Evolutionary conservation across 495 filamentous ascomycete genomes (phyloP), one percentile per base, ranked within the genome.

Genomic region (Aspergillus cavernicola): DNA sequence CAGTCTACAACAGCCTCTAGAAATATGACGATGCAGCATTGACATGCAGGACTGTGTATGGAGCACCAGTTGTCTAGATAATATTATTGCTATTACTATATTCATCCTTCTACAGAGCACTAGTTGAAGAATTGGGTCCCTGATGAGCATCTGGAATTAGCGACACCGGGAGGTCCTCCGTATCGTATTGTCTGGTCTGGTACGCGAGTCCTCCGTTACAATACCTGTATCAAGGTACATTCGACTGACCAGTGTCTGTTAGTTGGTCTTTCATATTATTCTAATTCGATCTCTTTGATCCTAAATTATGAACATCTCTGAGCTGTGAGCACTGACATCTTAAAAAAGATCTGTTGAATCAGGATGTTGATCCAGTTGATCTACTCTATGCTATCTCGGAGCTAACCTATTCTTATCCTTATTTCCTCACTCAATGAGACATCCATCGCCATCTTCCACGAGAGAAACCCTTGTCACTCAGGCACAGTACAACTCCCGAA

Each of bases 141-240:
- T 44, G 24, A 15, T 19, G 26, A 20, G 15, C 8, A 4, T 36
- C 18, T 36, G 47, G 23, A 1, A 29, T 43, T 9, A 31, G 24
- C 5, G 31, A 33, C 16, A 33, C 29, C 28, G 23, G 15, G 28
- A 46, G 24, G 42, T 38, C 23, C 43, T 53, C 33, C 24, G 41
- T 54, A 38, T 33, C 6, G 22, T 32, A 41, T n/a, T 16, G 47
- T 57, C 26, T 28, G 41, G 29, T 49, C 23, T 18, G 28, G 33
- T 57, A 52, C 28, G 24, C 10, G 0, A 16, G 32, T 11, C 23
- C 11, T 7, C 51, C 24, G 39, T 54, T 48, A 55, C 52, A 19
- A 43, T 49, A 55, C 44, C 18, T 36, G 44, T 42, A 39, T 49
- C 28, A 33, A 41, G 42, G n/a, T 41, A 48, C 49, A 9, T n/a